Conservation (phyloP, 768 basidiomycete species). For the Macrolepiota albuminosa region DNA sequence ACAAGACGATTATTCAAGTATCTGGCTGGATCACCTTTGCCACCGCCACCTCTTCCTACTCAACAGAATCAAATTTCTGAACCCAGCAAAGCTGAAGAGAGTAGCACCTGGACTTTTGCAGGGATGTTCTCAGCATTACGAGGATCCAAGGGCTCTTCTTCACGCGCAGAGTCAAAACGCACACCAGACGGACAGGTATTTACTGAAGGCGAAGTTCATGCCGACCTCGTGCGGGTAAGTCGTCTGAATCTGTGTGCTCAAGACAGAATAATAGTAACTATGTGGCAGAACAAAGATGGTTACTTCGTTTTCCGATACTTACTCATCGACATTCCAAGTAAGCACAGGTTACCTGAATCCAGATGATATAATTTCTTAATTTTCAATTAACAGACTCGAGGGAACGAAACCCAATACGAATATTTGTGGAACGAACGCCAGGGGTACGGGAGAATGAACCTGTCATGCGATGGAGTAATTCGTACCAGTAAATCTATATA, state of each 20-base stretch:
- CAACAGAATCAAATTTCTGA: conserved; percentile 24
- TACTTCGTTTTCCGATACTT: conserved; percentile 77
- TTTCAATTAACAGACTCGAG: conserved; percentile 46
- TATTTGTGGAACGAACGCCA: conserved; percentile 65
- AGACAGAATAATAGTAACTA: background rate
- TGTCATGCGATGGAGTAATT: conserved; percentile 62
- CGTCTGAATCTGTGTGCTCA: background rate
- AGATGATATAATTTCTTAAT: background rate
- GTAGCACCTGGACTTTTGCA: conserved; percentile 49
- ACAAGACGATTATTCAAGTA: conserved; percentile 63
- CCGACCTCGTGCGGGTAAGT: conserved; percentile 68
- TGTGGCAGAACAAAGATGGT: conserved; percentile 61
- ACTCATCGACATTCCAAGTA: conserved; percentile 76
- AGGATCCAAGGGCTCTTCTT: conserved; percentile 24
- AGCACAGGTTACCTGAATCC: conserved; percentile 29
- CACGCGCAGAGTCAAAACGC: conserved; percentile 21
- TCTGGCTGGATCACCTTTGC: conserved; percentile 57
- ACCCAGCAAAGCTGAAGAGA: conserved; percentile 26
- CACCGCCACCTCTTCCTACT: conserved; percentile 27
- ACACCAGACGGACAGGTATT: conserved; percentile 40
- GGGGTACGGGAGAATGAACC: conserved; percentile 69
- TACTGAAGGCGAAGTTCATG: conserved; percentile 80
- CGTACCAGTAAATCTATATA: conserved; percentile 13
- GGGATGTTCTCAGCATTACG: conserved; percentile 69
- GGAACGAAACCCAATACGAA: conserved; percentile 52